Evolutionary conservation across 192 early-diverging fungal species (phyloP).

Genomic region (Coemansia sp.): DNA sequence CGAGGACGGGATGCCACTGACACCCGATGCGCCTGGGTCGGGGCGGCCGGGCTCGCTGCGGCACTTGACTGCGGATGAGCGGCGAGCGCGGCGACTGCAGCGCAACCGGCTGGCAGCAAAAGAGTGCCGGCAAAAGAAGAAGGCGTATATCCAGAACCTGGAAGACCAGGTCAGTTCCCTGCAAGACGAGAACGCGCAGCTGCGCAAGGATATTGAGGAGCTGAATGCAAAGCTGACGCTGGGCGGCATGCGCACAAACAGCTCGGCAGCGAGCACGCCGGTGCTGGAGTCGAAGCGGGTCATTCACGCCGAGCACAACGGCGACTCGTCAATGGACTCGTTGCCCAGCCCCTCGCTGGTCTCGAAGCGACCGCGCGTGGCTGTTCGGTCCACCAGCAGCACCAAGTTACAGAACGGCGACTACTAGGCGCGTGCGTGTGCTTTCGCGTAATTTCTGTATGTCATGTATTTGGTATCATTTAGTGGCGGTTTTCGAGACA

Average conservation of each 20-base stretch:
- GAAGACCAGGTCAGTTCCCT: conserved; percentile 60
- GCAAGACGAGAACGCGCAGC: conserved; percentile 59
- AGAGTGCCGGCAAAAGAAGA: conserved; percentile 82
- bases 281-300: conserved; percentile 11
- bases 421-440: neutral
- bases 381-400: conserved; percentile 18
- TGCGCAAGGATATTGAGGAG: conserved; percentile 68
- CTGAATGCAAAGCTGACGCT: conserved; percentile 62
- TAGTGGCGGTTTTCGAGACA: neutral
- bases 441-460: too few relatives aligned
- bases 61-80: conserved; percentile 62
- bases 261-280: conserved; percentile 27
- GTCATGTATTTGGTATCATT: neutral
- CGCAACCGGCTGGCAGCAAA: conserved; percentile 78
- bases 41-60: conserved; percentile 48
- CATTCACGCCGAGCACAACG: neutral
- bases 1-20: conserved; percentile 37
- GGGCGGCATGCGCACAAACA: conserved; percentile 51
- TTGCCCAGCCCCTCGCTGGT: conserved; percentile 15
- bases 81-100: conserved; percentile 67
- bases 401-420: conserved; percentile 4
- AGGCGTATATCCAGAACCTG: conserved; percentile 69
- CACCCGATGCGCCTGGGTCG: conserved; percentile 49
- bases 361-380: conserved; percentile 33
- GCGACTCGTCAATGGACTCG: conserved; percentile 10